Conservation (phyloP, 768 basidiomycete genomes). For the Guyanaporus albipodus region DNA sequence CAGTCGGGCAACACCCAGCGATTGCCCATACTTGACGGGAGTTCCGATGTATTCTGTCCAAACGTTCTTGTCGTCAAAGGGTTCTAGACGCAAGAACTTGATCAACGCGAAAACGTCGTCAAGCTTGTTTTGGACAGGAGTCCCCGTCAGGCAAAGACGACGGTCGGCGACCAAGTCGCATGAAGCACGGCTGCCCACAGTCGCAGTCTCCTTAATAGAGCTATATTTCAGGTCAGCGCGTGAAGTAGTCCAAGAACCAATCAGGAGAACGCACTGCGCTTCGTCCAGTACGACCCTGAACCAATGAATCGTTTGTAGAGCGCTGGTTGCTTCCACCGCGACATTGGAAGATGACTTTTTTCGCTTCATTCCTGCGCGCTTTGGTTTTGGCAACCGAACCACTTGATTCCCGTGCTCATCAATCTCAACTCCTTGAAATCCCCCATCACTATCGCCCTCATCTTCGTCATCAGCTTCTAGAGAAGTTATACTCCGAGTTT, state of each 20-base stretch:
- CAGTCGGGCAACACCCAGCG: conserved; percentile 85
- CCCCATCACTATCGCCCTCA: conserved; percentile 61
- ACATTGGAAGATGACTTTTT: conserved; percentile 47
- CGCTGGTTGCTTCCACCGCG: conserved; percentile 56
- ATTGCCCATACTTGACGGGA: conserved; percentile 89
- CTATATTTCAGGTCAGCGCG: conserved; percentile 37
- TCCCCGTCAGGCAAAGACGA: conserved; percentile 92
- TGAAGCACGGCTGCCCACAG: conserved; percentile 91
- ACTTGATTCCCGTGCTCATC: conserved; percentile 67
- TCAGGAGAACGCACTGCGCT: conserved; percentile 72
- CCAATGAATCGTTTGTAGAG: conserved; percentile 94
- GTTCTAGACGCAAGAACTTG: conserved; percentile 89
- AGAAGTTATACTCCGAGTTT: conserved; percentile 58
- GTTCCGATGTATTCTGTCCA: conserved; percentile 94
- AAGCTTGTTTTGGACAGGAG: conserved; percentile 98
- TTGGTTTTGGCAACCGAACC: conserved; percentile 56
- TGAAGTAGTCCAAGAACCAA: not conserved
- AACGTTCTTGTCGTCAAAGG: conserved; percentile 87
- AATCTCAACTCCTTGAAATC: conserved; percentile 55
- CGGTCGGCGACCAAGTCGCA: conserved; percentile 94
- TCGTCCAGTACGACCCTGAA: conserved; percentile 92
- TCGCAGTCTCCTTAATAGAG: conserved; percentile 94
- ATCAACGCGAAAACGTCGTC: conserved; percentile 97
- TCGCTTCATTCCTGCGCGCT: conserved; percentile 65
- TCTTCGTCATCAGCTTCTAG: conserved; percentile 66